Conservation (phyloP, 2,329 filamentous ascomycete species). For the Geosmithia morbida region DNA sequence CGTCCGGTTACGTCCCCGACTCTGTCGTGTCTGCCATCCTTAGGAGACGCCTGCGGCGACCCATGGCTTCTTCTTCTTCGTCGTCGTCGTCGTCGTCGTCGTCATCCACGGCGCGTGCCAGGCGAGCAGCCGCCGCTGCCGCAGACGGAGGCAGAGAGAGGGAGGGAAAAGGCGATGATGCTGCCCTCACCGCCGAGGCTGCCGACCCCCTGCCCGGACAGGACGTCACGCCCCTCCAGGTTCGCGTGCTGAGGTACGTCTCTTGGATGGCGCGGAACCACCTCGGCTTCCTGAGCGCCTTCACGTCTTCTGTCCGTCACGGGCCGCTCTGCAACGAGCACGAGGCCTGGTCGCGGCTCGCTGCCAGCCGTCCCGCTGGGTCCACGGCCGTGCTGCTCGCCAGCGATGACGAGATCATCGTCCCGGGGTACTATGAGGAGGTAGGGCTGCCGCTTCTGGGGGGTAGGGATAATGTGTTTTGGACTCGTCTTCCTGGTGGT, state of each 20-base stretch:
- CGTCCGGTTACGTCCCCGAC: conserved; percentile 38
- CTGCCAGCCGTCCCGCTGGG: conserved; percentile 18
- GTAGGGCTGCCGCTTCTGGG: conserved; percentile 37
- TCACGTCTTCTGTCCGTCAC: conserved; percentile 41
- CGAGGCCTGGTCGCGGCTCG: conserved; percentile 32
- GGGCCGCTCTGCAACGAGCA: conserved; percentile 39
- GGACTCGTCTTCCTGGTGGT: conserved; percentile 35
- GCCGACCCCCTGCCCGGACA: conserved; percentile 13
- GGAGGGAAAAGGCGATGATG: no score
- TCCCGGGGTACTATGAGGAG: conserved; percentile 29
- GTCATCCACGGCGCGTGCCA: no score
- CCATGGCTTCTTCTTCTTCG: conserved; percentile 24
- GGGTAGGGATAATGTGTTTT: conserved; percentile 31
- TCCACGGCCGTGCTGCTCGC: conserved; percentile 39
- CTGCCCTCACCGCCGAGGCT: conserved; percentile 27
- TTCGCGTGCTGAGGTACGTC: conserved; percentile 33
- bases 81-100: no score
- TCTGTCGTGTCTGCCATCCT: conserved; percentile 33
- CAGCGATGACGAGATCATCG: conserved; percentile 34
- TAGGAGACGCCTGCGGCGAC: conserved; percentile 29
- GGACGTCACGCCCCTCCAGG: conserved; percentile 24
- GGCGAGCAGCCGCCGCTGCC: no score
- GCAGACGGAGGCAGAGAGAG: no score
- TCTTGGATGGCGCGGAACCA: conserved; percentile 44
- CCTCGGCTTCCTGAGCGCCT: conserved; percentile 42